These are phyloP conservation scores for Parastagonospora avenae DNA, from an alignment of 2,329 filamentous ascomycete species.

Conservation along the genomic window DNA sequence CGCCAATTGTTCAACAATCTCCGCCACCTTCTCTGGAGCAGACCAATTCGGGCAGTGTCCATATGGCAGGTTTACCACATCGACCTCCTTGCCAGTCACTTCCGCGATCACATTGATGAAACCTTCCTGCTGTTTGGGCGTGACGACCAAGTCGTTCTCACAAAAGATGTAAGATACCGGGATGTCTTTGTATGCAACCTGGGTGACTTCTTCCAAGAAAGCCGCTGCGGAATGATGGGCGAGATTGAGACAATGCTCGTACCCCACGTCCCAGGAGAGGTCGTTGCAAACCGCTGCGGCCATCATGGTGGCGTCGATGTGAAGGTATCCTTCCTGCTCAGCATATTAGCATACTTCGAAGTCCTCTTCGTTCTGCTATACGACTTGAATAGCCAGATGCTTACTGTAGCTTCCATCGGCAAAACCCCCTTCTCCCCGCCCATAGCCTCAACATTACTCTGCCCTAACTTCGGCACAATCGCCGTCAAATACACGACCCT, in stretches of 20 bases:
- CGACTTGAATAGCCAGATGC: background rate
- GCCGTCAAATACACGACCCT: conserved; percentile 21
- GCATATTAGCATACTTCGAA: too few species aligned
- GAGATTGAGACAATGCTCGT: conserved; percentile 17
- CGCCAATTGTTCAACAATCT: conserved; percentile 18
- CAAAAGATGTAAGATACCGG: conserved; percentile 48
- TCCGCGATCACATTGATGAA: conserved; percentile 43
- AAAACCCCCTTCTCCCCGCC: background rate
- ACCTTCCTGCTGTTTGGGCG: conserved; percentile 32
- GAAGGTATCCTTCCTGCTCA: conserved; percentile 19
- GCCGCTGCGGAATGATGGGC: conserved; percentile 41
- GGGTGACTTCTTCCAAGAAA: conserved; percentile 40
- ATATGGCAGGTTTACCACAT: conserved; percentile 42
- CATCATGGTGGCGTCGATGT: conserved; percentile 12
- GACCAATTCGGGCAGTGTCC: conserved; percentile 43
- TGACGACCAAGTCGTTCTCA: conserved; percentile 41
- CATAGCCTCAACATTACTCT: conserved; percentile 11
- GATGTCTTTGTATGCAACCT: conserved; percentile 48
- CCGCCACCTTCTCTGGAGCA: conserved; percentile 27
- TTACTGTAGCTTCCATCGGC: conserved; percentile 4
- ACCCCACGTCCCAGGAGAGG: conserved; percentile 22
- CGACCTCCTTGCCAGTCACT: conserved; percentile 40
- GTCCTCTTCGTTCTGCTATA: too few species aligned
- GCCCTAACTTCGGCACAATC: conserved; percentile 13
- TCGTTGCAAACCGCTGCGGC: conserved; percentile 17